A percentile compares a stretch with the other conserved stretches of the same genome.
Evolutionary conservation across 2,329 filamentous ascomycete genomes (phyloP).

Genomic region (Sphaerulina populicola): DNA sequence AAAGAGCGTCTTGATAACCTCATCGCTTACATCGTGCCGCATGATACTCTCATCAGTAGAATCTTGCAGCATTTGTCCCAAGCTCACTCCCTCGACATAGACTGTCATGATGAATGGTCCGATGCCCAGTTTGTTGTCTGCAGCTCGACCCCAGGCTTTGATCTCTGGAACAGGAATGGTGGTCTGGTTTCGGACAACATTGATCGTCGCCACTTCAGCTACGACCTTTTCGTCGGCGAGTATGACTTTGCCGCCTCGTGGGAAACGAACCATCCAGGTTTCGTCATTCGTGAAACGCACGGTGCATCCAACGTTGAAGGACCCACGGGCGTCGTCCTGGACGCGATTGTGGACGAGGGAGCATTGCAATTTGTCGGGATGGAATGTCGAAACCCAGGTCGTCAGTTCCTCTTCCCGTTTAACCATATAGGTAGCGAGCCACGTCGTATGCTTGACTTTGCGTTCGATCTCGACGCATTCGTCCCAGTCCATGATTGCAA

Average conservation of each 20-base stretch:
- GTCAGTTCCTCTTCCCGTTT: slow-evolving; percentile 1
- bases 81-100: slow-evolving; percentile 11
- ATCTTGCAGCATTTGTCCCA: slow-evolving; percentile 2
- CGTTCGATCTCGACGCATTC: slow-evolving; percentile 5
- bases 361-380: slow-evolving; percentile 4
- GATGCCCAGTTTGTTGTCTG: slow-evolving; percentile 10
- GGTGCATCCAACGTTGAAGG: slow-evolving; percentile 25
- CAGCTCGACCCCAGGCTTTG: slow-evolving; percentile 11
- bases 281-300: slow-evolving; percentile 7
- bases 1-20: slow-evolving; percentile 5
- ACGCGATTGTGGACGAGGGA: neutral
- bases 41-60: neutral
- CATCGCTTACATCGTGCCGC: neutral
- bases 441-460: neutral
- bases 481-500: slow-evolving; percentile 8
- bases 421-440: neutral
- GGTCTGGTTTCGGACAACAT: slow-evolving; percentile 12
- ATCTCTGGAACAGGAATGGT: slow-evolving; percentile 12
- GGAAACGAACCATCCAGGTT: slow-evolving; percentile 14
- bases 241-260: slow-evolving; percentile 5
- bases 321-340: slow-evolving; percentile 12
- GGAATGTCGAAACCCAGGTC: slow-evolving; percentile 10
- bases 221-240: slow-evolving; percentile 16
- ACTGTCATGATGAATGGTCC: slow-evolving; percentile 16
- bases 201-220: slow-evolving; percentile 13